Conservation (phyloP, 805 yeast genomes). For the Sungouiella blattae region DNA sequence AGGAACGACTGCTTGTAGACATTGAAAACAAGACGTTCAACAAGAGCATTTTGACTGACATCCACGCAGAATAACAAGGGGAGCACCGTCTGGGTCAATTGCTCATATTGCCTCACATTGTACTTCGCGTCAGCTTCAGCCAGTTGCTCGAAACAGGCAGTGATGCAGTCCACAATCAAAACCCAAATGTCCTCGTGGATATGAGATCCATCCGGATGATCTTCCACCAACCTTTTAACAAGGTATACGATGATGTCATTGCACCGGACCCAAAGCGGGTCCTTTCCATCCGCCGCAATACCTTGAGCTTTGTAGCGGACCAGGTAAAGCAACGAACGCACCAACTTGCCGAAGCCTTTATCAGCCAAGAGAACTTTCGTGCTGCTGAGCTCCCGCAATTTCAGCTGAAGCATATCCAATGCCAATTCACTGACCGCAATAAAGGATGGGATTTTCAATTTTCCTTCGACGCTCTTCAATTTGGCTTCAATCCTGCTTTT, state of each 20-base stretch:
- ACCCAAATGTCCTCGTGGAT: slow-evolving; percentile 16
- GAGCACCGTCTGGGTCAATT: slow-evolving; percentile 40
- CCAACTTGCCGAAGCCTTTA: slow-evolving; percentile 42
- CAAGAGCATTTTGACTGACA: slow-evolving; percentile 13
- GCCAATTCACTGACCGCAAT: slow-evolving; percentile 54
- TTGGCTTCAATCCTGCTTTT: slow-evolving; percentile 56
- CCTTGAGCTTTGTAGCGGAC: slow-evolving; percentile 43
- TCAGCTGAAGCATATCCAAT: slow-evolving; percentile 35
- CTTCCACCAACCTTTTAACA: slow-evolving; percentile 26
- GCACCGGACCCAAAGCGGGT: slow-evolving; percentile 54
- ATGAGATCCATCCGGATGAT: slow-evolving; percentile 7
- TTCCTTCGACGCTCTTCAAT: slow-evolving; percentile 34
- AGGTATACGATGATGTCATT: slow-evolving; percentile 37
- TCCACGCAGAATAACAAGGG: slow-evolving; percentile 29
- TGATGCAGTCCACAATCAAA: slow-evolving; percentile 45
- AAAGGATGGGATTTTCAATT: slow-evolving; percentile 57
- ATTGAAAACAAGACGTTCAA: slow-evolving; percentile 43
- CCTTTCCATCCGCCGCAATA: slow-evolving; percentile 19
- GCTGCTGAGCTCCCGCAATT: slow-evolving; percentile 29
- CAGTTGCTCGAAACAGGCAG: slow-evolving; percentile 35
- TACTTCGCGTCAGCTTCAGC: slow-evolving; percentile 35
- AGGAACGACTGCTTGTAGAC: slow-evolving; percentile 60
- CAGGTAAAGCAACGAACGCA: slow-evolving; percentile 51
- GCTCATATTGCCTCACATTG: slow-evolving; percentile 44
- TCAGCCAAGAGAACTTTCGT: slow-evolving; percentile 40